These are phyloP conservation scores for Fusarium verticillioides DNA, from an alignment of 2,329 filamentous ascomycete genomes.

Conservation along the genomic window DNA sequence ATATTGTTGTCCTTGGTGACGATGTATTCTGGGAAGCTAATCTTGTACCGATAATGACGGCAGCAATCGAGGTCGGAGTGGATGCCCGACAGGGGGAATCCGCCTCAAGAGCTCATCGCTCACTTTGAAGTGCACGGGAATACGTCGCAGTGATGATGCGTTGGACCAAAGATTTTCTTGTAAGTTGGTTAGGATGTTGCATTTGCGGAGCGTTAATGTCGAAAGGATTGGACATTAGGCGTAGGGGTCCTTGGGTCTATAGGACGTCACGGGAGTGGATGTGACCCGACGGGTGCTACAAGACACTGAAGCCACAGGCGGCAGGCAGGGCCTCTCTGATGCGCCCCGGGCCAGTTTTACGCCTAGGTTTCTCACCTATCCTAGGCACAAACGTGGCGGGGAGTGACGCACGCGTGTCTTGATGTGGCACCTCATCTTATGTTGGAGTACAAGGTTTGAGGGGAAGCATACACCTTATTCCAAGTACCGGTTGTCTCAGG, in stretches of 20 bases:
- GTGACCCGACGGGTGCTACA: conserved; percentile 17
- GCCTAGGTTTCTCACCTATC: conserved; percentile 33
- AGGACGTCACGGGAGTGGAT: conserved; percentile 30
- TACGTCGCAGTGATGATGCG: conserved; percentile 13
- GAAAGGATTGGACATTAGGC: conserved; percentile 27
- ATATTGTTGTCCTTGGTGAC: conserved; percentile 38
- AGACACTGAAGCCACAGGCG: conserved; percentile 28
- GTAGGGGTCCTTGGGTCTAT: conserved; percentile 27
- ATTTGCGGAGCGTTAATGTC: conserved; percentile 21
- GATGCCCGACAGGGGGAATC: conserved; percentile 34
- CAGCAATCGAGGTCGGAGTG: conserved; percentile 21
- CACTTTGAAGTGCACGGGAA: conserved; percentile 6
- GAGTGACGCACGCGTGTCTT: conserved; percentile 38
- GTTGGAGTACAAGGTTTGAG: conserved; percentile 23
- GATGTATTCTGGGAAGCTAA: conserved; percentile 22
- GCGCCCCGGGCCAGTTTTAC: conserved; percentile 6
- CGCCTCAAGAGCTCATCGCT: conserved; percentile 40
- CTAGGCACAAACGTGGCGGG: conserved; percentile 28
- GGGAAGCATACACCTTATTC: conserved; percentile 7
- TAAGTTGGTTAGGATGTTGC: conserved; percentile 28
- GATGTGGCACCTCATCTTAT: conserved; percentile 17
- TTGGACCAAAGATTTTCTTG: conserved; percentile 9
- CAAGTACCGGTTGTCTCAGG: conserved; percentile 29
- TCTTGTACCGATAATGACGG: conserved; percentile 18
- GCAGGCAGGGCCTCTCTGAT: neutral